Base-by-base conservation (phyloP, 2,329 filamentous ascomycete genomes). In the Monilinia laxa region DNA sequence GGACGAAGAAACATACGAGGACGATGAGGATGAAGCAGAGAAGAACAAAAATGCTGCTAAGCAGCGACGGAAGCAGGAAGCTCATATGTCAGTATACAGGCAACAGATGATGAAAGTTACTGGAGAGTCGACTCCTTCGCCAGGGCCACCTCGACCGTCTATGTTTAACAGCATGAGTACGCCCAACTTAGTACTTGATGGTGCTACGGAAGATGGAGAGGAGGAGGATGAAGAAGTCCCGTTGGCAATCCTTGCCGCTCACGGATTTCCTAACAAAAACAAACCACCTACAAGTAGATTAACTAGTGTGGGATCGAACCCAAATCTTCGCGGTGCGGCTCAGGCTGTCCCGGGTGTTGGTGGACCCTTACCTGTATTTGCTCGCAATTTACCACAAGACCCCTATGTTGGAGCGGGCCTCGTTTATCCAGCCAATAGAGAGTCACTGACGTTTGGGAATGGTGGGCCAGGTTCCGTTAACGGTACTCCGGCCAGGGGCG, bases 61-160 rank as follows among this genome's bases (percentile, higher is more conserved):
- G 76, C 91, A 95, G 76, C 84, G 93, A 70, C 86, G 88, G 73
- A 95, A 93, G 81, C 93, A 97, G 76, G 92, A 96, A 78, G 93
- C 93, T 16, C 92, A 95, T 76, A 89, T 97, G 82, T 85, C 92
- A 1, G 89, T 96, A 1, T 96, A 96, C 77, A 87, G 93, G 67
- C 93, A 97, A 77, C 91, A 95, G 78, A 97, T 96, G 93, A 96
- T 94, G 90, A 96, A 96, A 79, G 90, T 95, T 40, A 96, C 92
- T 0, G 93, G 93, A 58, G 91, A 94, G 72, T 80, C 87, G 28
- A 77, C 83, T 77, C 67, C 82, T 14, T 79, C 80, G 53, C 71
- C 52, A 35, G 54, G 78, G 16, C 77, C 82, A 18, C 75, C 80
- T 14, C 77, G 82, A 35, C 85, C 87, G n/a, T 83, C 85, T 18